Base-by-base conservation (phyloP, 1,139 yeast species). In the Scheffersomyces parashehatae region DNA sequence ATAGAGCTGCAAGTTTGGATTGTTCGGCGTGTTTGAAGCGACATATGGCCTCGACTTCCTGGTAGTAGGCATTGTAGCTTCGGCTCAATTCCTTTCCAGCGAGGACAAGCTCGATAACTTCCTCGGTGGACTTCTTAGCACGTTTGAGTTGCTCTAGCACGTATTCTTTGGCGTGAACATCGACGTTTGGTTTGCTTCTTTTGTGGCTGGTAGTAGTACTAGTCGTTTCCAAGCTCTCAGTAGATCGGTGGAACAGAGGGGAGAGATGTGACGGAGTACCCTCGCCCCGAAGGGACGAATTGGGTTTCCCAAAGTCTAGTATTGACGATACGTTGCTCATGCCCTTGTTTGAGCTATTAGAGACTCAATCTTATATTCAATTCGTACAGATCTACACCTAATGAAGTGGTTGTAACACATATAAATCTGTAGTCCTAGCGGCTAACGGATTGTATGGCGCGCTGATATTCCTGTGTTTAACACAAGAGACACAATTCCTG, bases 11-110 rank as follows among this genome's bases (percentile, higher is more conserved):
- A 26, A 72, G 47, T 35, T 50, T 51, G 24, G 68, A 57, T 45
- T 68, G 71, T 49, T 71, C 75, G 3, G 56, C 47, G 38, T 67
- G 67, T 43, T 62, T 67, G 46, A 52, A 60, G 28, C 63, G 56
- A 46, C 76, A 70, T n/a, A 71, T 50, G 11, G 61, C 53, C 49
- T 71, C 74, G 3, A 67, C 68, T 11, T 59, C 53, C 13, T 55
- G 53, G 43, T 67, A 60, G 44, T 69, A 60, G 24, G 56, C 53
- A 8, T 62, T 61, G 48, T 58, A 64, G 35, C 72, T 62, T 36
- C 54, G 56, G 10, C 42, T 46, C 16, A 64, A 45, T 2, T 49
- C 45, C 4, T 45, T 31, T 10, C 48, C 59, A 0, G 39, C n/a
- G 6, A 72, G 52, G 1, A 71, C 55, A 1, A 41, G 37, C 29